Base-by-base conservation (phyloP, 352 stramenopile genomes). In the Phytophthora capsici region DNA sequence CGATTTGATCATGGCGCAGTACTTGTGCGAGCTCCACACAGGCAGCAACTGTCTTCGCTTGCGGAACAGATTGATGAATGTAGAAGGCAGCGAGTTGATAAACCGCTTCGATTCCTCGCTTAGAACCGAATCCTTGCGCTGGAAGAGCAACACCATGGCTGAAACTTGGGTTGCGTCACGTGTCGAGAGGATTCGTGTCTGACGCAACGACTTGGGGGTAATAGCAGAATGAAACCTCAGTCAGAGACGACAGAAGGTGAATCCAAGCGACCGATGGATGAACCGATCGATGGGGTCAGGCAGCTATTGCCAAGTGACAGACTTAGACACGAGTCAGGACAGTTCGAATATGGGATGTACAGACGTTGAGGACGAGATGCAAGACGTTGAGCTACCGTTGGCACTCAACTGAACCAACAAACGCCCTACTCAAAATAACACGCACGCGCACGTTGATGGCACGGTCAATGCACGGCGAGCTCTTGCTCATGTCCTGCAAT, bases 1-100 rank as follows among this genome's bases (percentile, higher is more conserved):
- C 52, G 88, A 92, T 69, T 96, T 96, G 77, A 96, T 93, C 84
- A 93, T 84, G 49, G 79, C 65, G 71, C 86, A 94, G 73, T 96
- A 96, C 71, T 90, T 93, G 66, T 90, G 66, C 28, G 84, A 91
- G 68, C 80, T 89, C 88, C 88, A 96, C 3, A 94, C 84, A 1
- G 84, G 88, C 32, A 94, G 62, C 9, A 96, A 37, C 44, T 93
- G 87, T 12, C 88, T 75, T 23, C 83, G 85, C 75, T 96, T 96
- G 67, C 86, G 86, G 52, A 94, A 92, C n/a, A 91, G 38, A 51
- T 91, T 91, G 45, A 92, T 79, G 50, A 92, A 93, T n/a, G 84
- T 84, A 17, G 86, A 86, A 22, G 88, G 88, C 17, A 96, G 75
- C 66, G 88, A 92, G 62, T 92, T 84, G 62, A 96, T 73, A 72